A percentile compares a stretch with the other conserved stretches of the same genome.
These are phyloP conservation scores for Sugiyamaella neomexicana DNA, from an alignment of 1,139 yeast genomes.

Conservation along the genomic window DNA sequence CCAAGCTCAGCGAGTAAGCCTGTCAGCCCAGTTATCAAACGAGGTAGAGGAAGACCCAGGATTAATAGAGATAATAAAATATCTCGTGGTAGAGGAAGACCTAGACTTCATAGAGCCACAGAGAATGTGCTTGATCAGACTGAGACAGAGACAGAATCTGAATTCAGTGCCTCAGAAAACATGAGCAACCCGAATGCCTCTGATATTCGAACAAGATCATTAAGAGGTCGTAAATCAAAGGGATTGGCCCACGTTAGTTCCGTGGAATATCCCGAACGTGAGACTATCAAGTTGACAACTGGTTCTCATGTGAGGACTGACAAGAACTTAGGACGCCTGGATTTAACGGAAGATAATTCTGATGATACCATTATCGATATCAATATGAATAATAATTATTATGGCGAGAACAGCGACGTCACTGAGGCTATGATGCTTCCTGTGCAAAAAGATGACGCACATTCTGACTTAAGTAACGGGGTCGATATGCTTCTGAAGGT, in stretches of 20 bases:
- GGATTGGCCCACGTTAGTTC: neutral
- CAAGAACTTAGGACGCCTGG: neutral
- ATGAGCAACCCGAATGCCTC: no score
- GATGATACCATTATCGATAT: neutral
- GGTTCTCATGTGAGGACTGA: neutral
- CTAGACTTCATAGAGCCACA: neutral
- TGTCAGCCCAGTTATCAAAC: neutral
- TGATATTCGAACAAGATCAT: no score
- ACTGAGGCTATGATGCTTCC: no score
- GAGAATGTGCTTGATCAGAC: neutral
- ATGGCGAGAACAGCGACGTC: no score
- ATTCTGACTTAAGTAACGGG: no score
- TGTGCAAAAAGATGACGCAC: neutral
- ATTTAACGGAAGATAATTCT: no score
- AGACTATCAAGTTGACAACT: neutral
- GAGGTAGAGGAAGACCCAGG: constrained; percentile 7
- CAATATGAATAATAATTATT: no score
- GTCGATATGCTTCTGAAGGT: no score
- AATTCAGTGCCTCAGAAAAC: neutral
- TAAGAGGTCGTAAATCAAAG: neutral
- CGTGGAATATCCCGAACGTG: neutral
- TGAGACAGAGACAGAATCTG: neutral
- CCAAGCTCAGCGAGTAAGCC: neutral
- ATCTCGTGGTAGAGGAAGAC: no score
- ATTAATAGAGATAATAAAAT: no score